Conservation (phyloP, 2,329 filamentous ascomycete species). For the Cercospora janseana region DNA sequence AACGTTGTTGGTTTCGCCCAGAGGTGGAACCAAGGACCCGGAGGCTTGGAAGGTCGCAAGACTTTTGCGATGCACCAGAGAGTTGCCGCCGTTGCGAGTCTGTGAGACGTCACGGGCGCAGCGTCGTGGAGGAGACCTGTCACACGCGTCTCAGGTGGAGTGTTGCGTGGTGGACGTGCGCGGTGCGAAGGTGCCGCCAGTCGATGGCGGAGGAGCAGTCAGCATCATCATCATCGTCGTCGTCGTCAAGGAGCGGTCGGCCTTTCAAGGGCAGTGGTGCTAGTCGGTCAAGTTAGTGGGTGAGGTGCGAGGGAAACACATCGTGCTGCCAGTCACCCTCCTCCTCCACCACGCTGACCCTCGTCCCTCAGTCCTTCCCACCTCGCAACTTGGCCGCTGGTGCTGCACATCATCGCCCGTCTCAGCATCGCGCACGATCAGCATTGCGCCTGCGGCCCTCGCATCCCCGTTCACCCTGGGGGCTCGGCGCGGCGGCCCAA, state of each 20-base stretch:
- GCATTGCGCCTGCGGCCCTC: neutral
- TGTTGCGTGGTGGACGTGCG: neutral
- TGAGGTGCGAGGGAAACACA: too few species aligned
- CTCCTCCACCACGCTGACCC: too few species aligned
- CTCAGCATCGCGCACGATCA: neutral
- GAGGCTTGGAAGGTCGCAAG: constrained; percentile 5
- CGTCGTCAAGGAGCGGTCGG: too few species aligned
- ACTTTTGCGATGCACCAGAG: neutral
- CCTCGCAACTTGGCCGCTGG: neutral
- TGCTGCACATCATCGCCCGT: neutral
- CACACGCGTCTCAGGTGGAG: neutral
- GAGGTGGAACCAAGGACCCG: constrained; percentile 3
- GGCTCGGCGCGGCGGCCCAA: too few species aligned
- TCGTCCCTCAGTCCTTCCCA: too few species aligned
- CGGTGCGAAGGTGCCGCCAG: too few species aligned
- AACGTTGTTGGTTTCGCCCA: constrained; percentile 2
- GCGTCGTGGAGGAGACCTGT: neutral
- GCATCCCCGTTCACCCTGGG: neutral
- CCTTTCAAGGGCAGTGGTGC: too few species aligned
- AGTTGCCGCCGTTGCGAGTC: neutral
- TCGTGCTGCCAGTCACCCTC: too few species aligned
- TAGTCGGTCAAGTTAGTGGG: too few species aligned
- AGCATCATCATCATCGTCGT: too few species aligned
- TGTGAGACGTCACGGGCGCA: constrained; percentile 1
- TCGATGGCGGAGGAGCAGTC: too few species aligned